phyloP scores from a whole-genome alignment of 345 rosid genomes.

The Syzygium aromaticum region DNA sequence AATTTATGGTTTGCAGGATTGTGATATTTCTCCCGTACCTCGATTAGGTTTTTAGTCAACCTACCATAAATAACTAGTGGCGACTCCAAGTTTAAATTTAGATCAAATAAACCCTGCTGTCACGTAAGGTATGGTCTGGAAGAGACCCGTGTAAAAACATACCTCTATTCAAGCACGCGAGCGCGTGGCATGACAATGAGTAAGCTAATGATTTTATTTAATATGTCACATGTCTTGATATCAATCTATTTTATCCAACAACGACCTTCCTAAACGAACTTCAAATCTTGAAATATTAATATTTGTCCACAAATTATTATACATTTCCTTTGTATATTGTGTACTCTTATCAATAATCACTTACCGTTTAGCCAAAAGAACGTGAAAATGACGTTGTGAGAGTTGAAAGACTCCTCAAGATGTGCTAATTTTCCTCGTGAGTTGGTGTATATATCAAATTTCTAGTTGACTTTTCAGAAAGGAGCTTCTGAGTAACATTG shows the following conservation, averaged over 20 bases:
- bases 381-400: neutral
- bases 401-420: neutral
- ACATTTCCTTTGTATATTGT: neutral
- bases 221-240: neutral
- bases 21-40: too few relatives aligned
- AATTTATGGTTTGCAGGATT: too few relatives aligned
- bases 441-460: neutral
- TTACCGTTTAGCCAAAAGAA: neutral
- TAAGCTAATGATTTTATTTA: neutral
- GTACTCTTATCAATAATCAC: neutral
- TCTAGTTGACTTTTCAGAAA: neutral
- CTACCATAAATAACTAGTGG: too few relatives aligned
- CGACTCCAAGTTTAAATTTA: too few relatives aligned
- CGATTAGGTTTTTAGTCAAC: too few relatives aligned
- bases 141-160: too few relatives aligned
- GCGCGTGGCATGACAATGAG: too few relatives aligned
- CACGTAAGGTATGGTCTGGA: too few relatives aligned
- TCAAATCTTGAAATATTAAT: rapidly evolving
- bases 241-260: neutral
- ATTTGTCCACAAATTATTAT: neutral
- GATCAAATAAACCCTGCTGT: too few relatives aligned
- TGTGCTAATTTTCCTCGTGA: neutral
- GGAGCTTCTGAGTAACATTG: neutral
- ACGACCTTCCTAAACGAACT: neutral
- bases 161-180: too few relatives aligned